Base-by-base conservation (phyloP, 768 basidiomycete genomes). In the Mycena belliarum region DNA sequence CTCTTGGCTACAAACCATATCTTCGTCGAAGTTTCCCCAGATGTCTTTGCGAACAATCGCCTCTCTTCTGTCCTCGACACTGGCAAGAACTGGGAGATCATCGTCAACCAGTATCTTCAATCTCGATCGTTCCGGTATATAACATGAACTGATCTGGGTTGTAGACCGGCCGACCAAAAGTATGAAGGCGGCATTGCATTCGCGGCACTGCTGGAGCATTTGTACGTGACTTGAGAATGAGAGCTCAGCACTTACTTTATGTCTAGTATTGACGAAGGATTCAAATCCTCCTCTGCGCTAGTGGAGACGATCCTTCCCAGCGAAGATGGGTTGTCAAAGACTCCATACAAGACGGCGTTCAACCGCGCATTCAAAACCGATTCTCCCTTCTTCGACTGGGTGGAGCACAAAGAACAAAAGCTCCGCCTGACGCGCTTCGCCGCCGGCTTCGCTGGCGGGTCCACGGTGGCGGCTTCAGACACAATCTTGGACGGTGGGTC, bases 1-100 rank as follows among this genome's bases (percentile, higher is more conserved):
- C 57, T 66, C n/a, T 63, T 73, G n/a, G 70, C 72, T 15, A 65
- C 67, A 0, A 60, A 66, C 25, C 67, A 70, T 44, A 53, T 73
- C 29, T 73, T 72, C 54, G 21, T 32, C 43, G 71, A 72, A 48
- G 61, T 68, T 29, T 59, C 47, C 4, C 68, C 69, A 5, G 57
- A 71, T 44, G 65, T 66, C 5, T 74, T 69, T 37, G 61, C 67
- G 3, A 58, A 66, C 50, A 74, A 72, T 57, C 65, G 69, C 11
- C 38, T 65, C 10, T 70, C 69, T 6, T 60, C 60, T 3, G 15
- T 60, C 4, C 44, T 72, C 5, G 71, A 70, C 37, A 68, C 66
- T 4, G 65, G 57, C 4, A 68, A 56, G 53, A 46, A 40, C 10
- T 6, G 18, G 18, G 37, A 38, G 6, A 10, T n/a, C 18, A 38